Base-by-base conservation (phyloP, 495 filamentous ascomycete genomes). In the Penicillium salamii region DNA sequence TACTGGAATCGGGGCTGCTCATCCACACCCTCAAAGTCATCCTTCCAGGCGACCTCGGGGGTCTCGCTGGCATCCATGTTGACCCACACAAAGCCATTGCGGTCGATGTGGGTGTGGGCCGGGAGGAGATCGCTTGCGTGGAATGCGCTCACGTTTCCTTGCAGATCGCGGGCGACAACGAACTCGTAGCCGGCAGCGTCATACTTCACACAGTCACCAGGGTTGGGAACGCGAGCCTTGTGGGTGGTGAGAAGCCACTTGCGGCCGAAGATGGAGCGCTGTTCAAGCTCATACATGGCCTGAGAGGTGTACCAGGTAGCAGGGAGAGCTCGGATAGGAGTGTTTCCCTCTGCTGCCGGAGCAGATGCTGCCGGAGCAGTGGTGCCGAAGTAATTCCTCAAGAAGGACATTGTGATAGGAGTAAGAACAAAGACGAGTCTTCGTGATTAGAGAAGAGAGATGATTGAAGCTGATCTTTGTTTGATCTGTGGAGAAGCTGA, bases 161-260 rank as follows among this genome's bases (percentile, higher is more conserved):
- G 45, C 36, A 70, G 65, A 23, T 77, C 73, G 24, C 66, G 61
- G 31, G 59, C 50, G 21, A 79, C 44, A 44, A 77, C 49, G 55
- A 79, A 76, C n/a, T 68, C 53, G 54, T 66, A 79, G 24, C 68
- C 70, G 15, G 75, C 75, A 7, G 72, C 52, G 14, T 74, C 66
- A 54, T 71, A 74, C n/a, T 46, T 56, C 11, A 76, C 58, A 29
- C 59, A 77, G 52, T 78, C 73, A 9, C 75, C 76, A 5, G 66
- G 49, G 17, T 77, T 69, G 21, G 57, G 50, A 26, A 79, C 57
- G 21, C 76, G 66, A 50, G 59, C 51, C 49, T 62, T 71, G 53
- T 79, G 76, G n/a, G 74, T 77, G 13, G 67, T 69, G 15, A 78
- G 65, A 36, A 77, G 63, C 76, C 76, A 80, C 54, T 70, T 61